A percentile compares a stretch with the other conserved stretches of the same genome.
phyloP scores from a whole-genome alignment of 1,139 yeast species.

The Wickerhamiella pararugosa region DNA sequence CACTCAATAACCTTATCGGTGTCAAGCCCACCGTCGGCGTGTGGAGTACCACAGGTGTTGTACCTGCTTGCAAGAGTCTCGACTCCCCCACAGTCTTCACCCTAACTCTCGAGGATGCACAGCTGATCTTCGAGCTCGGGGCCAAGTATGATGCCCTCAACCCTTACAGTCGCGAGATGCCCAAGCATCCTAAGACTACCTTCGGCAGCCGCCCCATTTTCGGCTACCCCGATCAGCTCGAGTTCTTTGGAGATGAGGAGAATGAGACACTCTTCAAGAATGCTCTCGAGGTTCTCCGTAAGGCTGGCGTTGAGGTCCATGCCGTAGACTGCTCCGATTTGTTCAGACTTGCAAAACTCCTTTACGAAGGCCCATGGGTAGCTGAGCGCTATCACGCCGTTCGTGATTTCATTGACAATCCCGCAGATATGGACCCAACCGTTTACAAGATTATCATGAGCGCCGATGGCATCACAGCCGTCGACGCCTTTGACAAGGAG shows the following conservation, averaged over 20 bases:
- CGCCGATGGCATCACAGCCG: constrained; percentile 66
- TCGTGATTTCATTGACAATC: constrained; percentile 55
- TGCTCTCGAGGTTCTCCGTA: constrained; percentile 44
- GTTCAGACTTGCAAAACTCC: constrained; percentile 67
- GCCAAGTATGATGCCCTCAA: constrained; percentile 66
- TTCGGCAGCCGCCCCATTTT: constrained; percentile 48
- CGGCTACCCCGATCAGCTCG: constrained; percentile 54
- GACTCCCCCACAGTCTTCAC: constrained; percentile 87
- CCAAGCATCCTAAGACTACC: constrained; percentile 44
- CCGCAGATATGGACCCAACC: constrained; percentile 63
- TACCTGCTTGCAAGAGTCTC: constrained; percentile 92
- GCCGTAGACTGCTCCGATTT: constrained; percentile 59
- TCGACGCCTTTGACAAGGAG: constrained; percentile 70
- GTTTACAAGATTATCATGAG: constrained; percentile 63
- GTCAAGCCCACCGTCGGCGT: constrained; percentile 85
- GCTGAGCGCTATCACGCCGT: constrained; percentile 84
- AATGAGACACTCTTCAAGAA: constrained; percentile 52
- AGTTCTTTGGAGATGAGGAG: constrained; percentile 67
- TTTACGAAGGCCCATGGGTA: constrained; percentile 99
- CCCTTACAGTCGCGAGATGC: constrained; percentile 66
- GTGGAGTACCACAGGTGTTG: constrained; percentile 74
- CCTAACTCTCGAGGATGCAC: constrained; percentile 67
- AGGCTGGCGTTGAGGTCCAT: constrained; percentile 42
- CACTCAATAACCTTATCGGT: constrained; percentile 77
- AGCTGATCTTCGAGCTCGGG: constrained; percentile 50